Conservation (phyloP, 352 stramenopile species). For the Phytophthora chlamydospora region DNA sequence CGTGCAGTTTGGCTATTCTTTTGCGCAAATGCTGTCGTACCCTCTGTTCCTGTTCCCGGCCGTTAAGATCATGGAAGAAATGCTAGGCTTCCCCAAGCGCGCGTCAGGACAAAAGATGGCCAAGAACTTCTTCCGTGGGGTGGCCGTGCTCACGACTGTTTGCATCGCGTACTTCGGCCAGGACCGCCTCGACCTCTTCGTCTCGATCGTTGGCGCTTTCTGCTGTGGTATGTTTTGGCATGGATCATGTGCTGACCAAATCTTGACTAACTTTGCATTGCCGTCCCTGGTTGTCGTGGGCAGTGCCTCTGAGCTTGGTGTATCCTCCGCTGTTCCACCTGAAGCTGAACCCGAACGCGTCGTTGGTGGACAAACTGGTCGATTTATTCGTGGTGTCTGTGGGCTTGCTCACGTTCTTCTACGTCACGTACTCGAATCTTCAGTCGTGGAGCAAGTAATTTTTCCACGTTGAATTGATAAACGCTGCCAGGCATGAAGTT, state of each 20-base stretch:
- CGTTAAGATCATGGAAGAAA: conserved; percentile 87
- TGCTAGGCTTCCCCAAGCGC: conserved; percentile 72
- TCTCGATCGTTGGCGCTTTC: conserved; percentile 82
- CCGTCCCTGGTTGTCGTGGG: conserved; percentile 9
- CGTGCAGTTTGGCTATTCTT: conserved; percentile 80
- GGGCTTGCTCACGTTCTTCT: conserved; percentile 80
- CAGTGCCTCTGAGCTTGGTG: conserved; percentile 82
- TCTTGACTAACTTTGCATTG: conserved; percentile 12
- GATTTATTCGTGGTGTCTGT: conserved; percentile 65
- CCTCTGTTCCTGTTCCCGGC: conserved; percentile 81
- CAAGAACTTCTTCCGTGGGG: conserved; percentile 76
- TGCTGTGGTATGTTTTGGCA: conserved; percentile 66
- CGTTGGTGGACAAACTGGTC: conserved; percentile 58
- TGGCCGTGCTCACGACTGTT: conserved; percentile 71
- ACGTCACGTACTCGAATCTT: conserved; percentile 84
- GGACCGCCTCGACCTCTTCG: conserved; percentile 75
- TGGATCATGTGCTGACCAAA: background rate
- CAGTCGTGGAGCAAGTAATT: conserved; percentile 60
- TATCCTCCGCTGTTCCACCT: conserved; percentile 83
- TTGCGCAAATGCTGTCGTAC: conserved; percentile 81
- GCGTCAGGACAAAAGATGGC: conserved; percentile 70
- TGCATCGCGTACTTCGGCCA: conserved; percentile 81
- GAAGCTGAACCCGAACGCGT: conserved; percentile 62
- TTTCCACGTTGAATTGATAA: background rate
- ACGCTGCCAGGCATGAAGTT: no score